Percentiles rank a stretch among this genome's conserved stretches.
These are phyloP conservation scores for Globisporangium acanthophoron DNA, from an alignment of 352 stramenopile genomes.

Conservation along the genomic window DNA sequence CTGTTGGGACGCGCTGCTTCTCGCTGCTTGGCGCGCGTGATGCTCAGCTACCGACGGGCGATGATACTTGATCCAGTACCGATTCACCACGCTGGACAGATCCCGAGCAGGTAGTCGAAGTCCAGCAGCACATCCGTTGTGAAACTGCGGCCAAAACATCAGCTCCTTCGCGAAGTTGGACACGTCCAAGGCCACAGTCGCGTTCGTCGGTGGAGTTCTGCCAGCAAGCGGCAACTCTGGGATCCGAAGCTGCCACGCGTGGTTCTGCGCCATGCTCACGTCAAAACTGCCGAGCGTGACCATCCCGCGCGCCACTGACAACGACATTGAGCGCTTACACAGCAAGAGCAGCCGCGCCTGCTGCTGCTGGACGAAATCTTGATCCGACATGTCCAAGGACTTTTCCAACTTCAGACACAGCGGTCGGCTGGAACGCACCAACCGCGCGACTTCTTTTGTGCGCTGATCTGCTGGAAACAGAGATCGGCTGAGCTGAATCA, in stretches of 20 bases:
- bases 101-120: slow-evolving; percentile 79
- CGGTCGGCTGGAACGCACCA: slow-evolving; percentile 71
- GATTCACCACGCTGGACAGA: slow-evolving; percentile 85
- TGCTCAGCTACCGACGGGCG: slow-evolving; percentile 57
- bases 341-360: slow-evolving; percentile 93
- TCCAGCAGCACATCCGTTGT: slow-evolving; percentile 97
- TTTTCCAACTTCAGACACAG: slow-evolving; percentile 74
- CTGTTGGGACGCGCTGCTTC: not conserved
- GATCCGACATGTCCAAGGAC: slow-evolving; percentile 51
- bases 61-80: slow-evolving; percentile 99
- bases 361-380: slow-evolving; percentile 83
- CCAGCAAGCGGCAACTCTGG: slow-evolving; percentile 92
- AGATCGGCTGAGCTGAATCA: slow-evolving; percentile 43
- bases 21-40: slow-evolving; percentile 9
- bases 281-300: slow-evolving; percentile 93
- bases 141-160: slow-evolving; percentile 97
- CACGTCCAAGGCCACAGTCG: slow-evolving; percentile 90
- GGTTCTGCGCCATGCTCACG: slow-evolving; percentile 46
- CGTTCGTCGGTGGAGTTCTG: slow-evolving; percentile 92
- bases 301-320: slow-evolving; percentile 95
- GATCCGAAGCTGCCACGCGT: slow-evolving; percentile 86
- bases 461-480: slow-evolving; percentile 70
- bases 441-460: slow-evolving; percentile 74
- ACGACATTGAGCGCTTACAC: slow-evolving; percentile 91
- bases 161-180: slow-evolving; percentile 87